Evolutionary conservation across 2,329 filamentous ascomycete genomes (phyloP).

Genomic region (Hymenoscyphus albidus): DNA sequence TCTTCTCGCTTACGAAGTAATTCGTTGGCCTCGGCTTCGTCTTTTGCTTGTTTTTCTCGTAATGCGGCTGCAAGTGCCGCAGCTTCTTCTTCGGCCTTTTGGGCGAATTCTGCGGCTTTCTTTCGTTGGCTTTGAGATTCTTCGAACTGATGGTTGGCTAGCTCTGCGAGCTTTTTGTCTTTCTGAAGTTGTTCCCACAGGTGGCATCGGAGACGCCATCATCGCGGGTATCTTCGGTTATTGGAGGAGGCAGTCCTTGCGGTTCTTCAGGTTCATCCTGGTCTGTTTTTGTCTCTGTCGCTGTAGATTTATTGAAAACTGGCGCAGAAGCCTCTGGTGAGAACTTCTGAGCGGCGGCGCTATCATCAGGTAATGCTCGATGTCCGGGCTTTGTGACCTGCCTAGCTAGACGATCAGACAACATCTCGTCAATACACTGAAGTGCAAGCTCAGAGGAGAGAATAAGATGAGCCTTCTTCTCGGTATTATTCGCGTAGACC

Average conservation of each 20-base stretch:
- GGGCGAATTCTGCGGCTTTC: slow-evolving; percentile 8
- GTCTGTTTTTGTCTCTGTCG: neutral
- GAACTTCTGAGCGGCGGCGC: too few species aligned
- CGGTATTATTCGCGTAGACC: slow-evolving; percentile 23
- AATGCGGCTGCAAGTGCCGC: slow-evolving; percentile 5
- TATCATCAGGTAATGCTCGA: neutral
- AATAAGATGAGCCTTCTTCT: slow-evolving; percentile 19
- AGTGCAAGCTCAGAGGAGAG: slow-evolving; percentile 21
- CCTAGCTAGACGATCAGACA: slow-evolving; percentile 22
- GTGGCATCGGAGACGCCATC: slow-evolving; percentile 54
- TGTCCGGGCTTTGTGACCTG: neutral
- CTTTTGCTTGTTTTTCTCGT: slow-evolving; percentile 5
- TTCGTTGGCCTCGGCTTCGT: slow-evolving; percentile 22
- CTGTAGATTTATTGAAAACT: neutral
- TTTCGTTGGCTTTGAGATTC: slow-evolving; percentile 28
- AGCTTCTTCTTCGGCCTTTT: slow-evolving; percentile 20
- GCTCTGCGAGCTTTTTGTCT: slow-evolving; percentile 40
- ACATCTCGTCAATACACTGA: slow-evolving; percentile 26
- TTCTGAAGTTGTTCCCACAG: slow-evolving; percentile 61
- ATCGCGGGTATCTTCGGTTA: slow-evolving; percentile 32
- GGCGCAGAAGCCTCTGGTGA: neutral
- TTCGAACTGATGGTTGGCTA: slow-evolving; percentile 3
- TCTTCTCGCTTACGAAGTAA: slow-evolving; percentile 28
- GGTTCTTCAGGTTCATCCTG: neutral
- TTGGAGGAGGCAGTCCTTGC: neutral